Evolutionary conservation across 768 basidiomycete genomes (phyloP).

Genomic region (Zangia roseola): DNA sequence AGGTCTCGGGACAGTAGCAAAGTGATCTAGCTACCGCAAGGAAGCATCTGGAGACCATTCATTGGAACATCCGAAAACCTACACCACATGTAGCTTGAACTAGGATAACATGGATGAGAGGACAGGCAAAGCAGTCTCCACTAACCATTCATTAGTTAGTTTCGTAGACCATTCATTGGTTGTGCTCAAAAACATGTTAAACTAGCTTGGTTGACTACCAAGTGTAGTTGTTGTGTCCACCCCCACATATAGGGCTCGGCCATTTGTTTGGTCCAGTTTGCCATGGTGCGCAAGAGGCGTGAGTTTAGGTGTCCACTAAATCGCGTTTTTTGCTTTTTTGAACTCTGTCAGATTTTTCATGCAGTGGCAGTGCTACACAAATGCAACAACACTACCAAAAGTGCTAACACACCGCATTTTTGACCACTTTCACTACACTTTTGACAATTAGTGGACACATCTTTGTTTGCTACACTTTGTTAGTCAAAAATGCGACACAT

Average conservation of each 20-base stretch:
- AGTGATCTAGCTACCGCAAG: background rate
- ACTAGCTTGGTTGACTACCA: background rate
- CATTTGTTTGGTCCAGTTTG: conserved; percentile 8
- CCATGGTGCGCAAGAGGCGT: background rate
- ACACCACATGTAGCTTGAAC: background rate
- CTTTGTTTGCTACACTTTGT: background rate
- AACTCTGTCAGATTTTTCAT: background rate
- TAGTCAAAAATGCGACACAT: background rate
- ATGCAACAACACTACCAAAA: background rate
- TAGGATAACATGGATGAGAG: background rate
- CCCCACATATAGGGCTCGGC: background rate
- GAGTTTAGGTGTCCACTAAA: conserved; percentile 11
- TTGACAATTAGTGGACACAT: no score
- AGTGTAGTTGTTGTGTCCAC: background rate
- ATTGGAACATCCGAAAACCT: background rate
- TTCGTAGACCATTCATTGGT: background rate
- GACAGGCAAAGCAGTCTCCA: background rate
- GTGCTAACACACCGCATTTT: background rate
- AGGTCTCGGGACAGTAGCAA: background rate
- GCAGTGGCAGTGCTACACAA: background rate
- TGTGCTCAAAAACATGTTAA: background rate
- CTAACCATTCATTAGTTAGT: background rate
- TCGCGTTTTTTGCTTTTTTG: conserved; percentile 6
- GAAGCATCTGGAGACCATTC: background rate
- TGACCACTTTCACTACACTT: background rate